Base-by-base conservation (phyloP, 306 rosid species). In the Coriaria nepalensis region DNA sequence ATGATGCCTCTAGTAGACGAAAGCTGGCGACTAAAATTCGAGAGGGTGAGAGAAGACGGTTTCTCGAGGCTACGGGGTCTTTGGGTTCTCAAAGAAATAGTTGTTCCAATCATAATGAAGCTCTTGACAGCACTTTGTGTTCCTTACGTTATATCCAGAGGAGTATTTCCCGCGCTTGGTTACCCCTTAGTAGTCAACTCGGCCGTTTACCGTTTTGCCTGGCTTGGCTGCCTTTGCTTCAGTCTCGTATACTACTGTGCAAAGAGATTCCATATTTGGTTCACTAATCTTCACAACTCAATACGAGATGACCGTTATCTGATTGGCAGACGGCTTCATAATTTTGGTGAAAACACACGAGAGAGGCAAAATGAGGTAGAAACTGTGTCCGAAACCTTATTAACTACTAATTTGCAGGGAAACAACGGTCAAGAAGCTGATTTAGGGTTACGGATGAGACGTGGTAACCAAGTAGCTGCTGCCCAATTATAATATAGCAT, bases 1-100 rank as follows among this genome's bases (percentile, higher is more conserved):
- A 85, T 92, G 94, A 92, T 92, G 84, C 98, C 98, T 12, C 69
- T 92, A 34, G 62, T 85, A 54, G 98, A 92, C 35, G 98, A 92
- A 47, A 92, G 81, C 53, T 92, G 98, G 98, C 81, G 98, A 13
- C 70, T 70, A 11, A 92, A 92, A 63, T 92, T 92, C 36, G 96
- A 82, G 73, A 77, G 98, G 52, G 98, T 92, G 67, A 82, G 96
- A 64, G 96, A 85, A 59, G 88, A 92, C 52, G 98, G 98, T 52
- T 92, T 92, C 74, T 85, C 98, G 7, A 67, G 98, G 81, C 74
- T 92, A 57, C 94, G 79, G 71, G 96, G 95, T 47, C 85, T 92
- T 7, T 92, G 98, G 98, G 98, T 92, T 52, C 70, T 92, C n/a
- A 74, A 78, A 8, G 94, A 92, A 74, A 92, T 92, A 59, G 98